Evolutionary conservation across 2,329 filamentous ascomycete genomes (phyloP).

Genomic region (Apiospora arundinis): DNA sequence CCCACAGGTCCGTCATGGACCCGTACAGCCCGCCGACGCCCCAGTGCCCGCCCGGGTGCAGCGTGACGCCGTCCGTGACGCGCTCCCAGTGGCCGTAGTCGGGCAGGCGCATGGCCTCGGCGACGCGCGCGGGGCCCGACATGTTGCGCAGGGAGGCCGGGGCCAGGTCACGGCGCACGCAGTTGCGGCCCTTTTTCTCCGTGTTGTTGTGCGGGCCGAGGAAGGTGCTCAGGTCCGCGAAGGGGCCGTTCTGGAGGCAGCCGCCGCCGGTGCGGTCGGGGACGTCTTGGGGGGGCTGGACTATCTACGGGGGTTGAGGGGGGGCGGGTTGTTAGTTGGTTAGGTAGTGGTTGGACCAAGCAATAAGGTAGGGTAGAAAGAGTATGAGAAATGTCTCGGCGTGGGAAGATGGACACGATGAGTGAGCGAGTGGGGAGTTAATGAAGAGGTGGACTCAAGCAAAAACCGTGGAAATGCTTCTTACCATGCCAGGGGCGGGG

Average conservation of each 20-base stretch:
- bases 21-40: constrained; percentile 23
- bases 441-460: neutral
- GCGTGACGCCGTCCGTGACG: neutral
- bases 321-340: neutral
- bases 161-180: constrained; percentile 8
- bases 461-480: too few species aligned
- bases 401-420: neutral
- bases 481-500: constrained; percentile 19
- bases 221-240: constrained; percentile 7
- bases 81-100: neutral
- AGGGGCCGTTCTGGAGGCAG: constrained; percentile 7
- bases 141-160: neutral
- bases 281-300: constrained; percentile 8
- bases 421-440: neutral
- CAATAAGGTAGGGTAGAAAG: neutral
- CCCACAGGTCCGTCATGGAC: constrained; percentile 23
- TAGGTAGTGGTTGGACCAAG: neutral
- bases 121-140: neutral
- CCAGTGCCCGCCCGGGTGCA: constrained; percentile 24
- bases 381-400: too few species aligned
- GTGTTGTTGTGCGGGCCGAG: constrained; percentile 8
- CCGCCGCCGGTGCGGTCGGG: constrained; percentile 20
- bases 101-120: neutral
- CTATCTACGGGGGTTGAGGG: neutral
- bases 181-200: neutral